Evolutionary conservation across 176 grass and related monocot species (phyloP), one percentile per base, ranked within the genome.

Genomic region (Musa beccarii): DNA sequence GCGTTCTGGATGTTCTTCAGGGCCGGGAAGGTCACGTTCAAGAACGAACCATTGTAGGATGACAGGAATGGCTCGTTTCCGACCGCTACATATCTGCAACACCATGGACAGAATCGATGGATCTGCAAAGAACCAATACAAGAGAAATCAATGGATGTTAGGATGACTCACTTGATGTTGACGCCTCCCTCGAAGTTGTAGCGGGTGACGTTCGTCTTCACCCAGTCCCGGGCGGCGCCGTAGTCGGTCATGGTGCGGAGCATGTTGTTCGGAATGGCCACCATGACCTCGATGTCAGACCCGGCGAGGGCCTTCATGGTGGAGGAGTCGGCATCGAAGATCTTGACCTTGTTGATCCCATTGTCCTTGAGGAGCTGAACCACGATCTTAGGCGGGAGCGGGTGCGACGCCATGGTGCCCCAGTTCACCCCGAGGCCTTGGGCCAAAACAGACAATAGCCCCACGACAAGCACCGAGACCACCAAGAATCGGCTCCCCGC

Each of bases 1-100:
- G 89, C 92, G 11, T 72, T 84, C 65, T 96, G 92, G 66, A 96
- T 86, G 87, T 92, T 96, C 81, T 89, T 63, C 52, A 96, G 75
- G 0, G 92, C 92, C 0, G 92, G 92, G 8, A 96, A 23, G 13
- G 92, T 96, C 1, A 89, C 86, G 52, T 92, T 92, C 81, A 89
- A 75, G 84, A 80, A 96, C 10, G 92, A 89, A 49, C 80, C 85
- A 61, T 96, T 96, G 3, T 86, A 77, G 1, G 92, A 73, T 76
- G 80, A 62, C 29, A 96, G 83, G 78, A 96, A 96, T 5, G 92
- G 92, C 78, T 96, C 92, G 1, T 96, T 96, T 64, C 92, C 92
- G 13, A 96, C 92, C 65, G 92, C 89, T n/a, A 96, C 86, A 57
- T 92, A 92, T 59, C 92, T 96, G 82, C 25, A 17, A 43, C 25